phyloP scores from a whole-genome alignment of 306 rosid species.

The Coriaria nepalensis region DNA sequence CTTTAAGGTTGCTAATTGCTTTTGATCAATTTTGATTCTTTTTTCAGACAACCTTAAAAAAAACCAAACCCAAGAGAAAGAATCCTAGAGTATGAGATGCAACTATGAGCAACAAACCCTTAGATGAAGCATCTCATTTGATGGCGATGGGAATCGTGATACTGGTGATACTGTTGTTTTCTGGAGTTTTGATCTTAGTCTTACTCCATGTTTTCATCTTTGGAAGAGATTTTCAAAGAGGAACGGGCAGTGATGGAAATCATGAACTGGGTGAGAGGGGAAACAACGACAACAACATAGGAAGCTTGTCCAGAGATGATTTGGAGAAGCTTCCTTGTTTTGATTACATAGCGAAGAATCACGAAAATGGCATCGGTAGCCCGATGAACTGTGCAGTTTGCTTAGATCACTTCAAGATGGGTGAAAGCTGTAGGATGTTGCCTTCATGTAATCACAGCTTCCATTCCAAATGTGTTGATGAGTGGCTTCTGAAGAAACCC shows the following conservation, averaged over 20 bases:
- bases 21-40: too few species aligned
- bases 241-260: neutral
- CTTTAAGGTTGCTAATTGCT: too few species aligned
- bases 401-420: conserved; percentile 38
- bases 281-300: conserved; percentile 9
- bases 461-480: conserved; percentile 49
- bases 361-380: conserved; percentile 19
- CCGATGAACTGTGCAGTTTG: conserved; percentile 55
- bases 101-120: too few species aligned
- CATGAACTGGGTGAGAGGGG: neutral
- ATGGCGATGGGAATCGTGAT: conserved; percentile 19
- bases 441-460: conserved; percentile 50
- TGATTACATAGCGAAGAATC: conserved; percentile 22
- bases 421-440: conserved; percentile 49
- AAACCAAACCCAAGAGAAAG: too few species aligned
- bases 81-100: too few species aligned
- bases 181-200: conserved; percentile 28
- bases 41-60: too few species aligned
- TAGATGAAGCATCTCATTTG: too few species aligned
- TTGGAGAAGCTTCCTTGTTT: conserved; percentile 55
- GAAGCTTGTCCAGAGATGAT: conserved; percentile 31
- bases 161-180: conserved; percentile 20
- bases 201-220: conserved; percentile 27
- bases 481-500: conserved; percentile 44
- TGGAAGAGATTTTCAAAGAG: conserved; percentile 28